Base-by-base conservation (phyloP, 192 early-diverging fungal species). In the Coemansia sp. region DNA sequence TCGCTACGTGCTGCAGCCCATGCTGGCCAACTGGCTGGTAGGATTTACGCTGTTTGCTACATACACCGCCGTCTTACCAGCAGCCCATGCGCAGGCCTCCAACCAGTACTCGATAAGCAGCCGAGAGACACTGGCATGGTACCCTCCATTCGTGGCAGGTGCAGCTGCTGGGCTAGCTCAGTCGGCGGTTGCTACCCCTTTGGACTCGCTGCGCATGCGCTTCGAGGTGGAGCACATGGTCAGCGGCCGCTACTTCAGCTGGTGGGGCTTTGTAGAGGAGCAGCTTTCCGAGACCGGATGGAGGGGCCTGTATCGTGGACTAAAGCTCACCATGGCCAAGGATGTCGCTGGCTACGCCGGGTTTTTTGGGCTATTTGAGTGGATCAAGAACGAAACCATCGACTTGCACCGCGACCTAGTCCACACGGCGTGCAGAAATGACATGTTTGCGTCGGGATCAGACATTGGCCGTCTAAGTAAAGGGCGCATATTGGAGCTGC, bases 281-380 rank as follows among this genome's bases (percentile, higher is more conserved):
- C 89, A 89, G 20, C 41, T 77, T 4, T 54, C 64, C 9, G 73
- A 65, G 19, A 45, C 57, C 9, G 77, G 83, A 0, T 63, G 65
- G 47, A 36, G 24, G 6, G 68, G 73, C 0, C 71, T 84, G 11
- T 84, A 79, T 39, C 69, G 71, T 15, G 83, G 83, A 2, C 49
- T 76, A 17, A 70, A 65, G 54, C 65, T 80, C 22, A 84, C 83
- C n/a, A 66, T 80, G 65, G 47, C 39, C 53, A 84, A 93, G 83
- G 91, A 93, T 65, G 86, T 87, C 0, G 53, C 87, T 15, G 89
- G 90, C 3, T 93, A 89, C 70, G 88, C 89, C 6, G 73, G 88
- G 17, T 93, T 93, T 57, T 93, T 93, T 84, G 90, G 87, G 15
- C 81, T 88, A 7, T 93, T 93, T 71, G 91, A 93, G 70, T 87